Evolutionary conservation across 768 basidiomycete genomes (phyloP).

Genomic region (Terana coerulea): DNA sequence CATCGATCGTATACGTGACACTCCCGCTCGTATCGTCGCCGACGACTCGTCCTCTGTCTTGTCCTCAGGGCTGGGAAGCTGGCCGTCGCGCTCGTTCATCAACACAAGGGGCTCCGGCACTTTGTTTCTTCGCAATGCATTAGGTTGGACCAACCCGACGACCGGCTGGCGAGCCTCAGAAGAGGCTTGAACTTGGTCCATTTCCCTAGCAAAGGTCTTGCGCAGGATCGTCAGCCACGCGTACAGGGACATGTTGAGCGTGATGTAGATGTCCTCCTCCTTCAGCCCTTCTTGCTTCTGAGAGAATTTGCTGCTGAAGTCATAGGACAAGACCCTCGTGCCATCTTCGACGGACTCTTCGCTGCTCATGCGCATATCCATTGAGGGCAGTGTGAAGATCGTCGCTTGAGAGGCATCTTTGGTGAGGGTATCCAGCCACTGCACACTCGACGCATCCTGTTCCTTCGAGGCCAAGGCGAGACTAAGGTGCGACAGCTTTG

Average conservation of each 20-base stretch:
- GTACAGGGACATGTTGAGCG: constrained; percentile 78
- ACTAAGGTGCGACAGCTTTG: constrained; percentile 62
- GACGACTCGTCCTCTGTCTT: background rate
- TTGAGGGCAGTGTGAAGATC: constrained; percentile 77
- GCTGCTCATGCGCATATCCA: constrained; percentile 79
- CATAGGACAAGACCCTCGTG: constrained; percentile 49
- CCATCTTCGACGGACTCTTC: constrained; percentile 48
- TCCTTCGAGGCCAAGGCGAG: constrained; percentile 42
- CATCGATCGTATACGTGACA: background rate
- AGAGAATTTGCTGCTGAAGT: constrained; percentile 69
- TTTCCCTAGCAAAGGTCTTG: constrained; percentile 71
- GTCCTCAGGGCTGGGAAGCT: background rate
- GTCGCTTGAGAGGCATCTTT: constrained; percentile 63
- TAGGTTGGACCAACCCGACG: constrained; percentile 3
- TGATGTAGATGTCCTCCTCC: constrained; percentile 80
- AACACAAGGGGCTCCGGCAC: constrained; percentile 6
- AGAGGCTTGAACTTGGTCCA: constrained; percentile 66
- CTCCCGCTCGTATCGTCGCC: background rate
- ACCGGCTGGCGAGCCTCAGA: constrained; percentile 43
- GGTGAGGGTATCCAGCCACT: constrained; percentile 60
- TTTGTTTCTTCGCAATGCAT: constrained; percentile 3
- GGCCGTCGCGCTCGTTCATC: constrained; percentile 1
- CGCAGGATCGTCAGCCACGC: constrained; percentile 77
- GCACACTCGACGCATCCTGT: constrained; percentile 37
- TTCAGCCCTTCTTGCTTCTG: constrained; percentile 41